Conservation (phyloP, 176 grass and related monocot genomes). For the Rhipidocladum racemiflorum region DNA sequence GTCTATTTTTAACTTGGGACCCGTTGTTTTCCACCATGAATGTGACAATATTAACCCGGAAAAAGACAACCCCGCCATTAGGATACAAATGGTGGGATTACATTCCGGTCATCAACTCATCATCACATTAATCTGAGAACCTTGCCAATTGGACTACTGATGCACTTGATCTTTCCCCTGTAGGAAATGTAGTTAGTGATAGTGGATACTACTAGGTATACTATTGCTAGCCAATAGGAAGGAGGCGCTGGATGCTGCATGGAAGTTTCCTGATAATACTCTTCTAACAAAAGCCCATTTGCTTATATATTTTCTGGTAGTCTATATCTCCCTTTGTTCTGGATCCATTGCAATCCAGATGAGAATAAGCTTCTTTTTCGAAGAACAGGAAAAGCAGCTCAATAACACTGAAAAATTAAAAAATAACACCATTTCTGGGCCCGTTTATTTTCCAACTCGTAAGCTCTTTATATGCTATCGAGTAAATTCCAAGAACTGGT, state of each 20-base stretch:
- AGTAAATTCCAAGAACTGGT: neutral
- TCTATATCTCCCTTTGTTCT: neutral
- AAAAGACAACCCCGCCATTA: neutral
- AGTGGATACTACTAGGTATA: neutral
- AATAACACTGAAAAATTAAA: neutral
- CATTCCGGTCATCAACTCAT: neutral
- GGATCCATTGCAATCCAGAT: neutral
- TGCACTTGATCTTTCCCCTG: no score
- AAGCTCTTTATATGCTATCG: neutral
- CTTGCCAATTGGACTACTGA: neutral
- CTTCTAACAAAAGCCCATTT: neutral
- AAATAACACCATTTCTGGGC: neutral
- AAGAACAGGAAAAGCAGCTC: neutral
- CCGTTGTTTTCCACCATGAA: neutral
- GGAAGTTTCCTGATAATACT: slow-evolving; percentile 20
- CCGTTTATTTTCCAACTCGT: neutral
- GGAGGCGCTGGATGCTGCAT: neutral
- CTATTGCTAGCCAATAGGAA: neutral
- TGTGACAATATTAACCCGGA: neutral
- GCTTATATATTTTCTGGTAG: neutral
- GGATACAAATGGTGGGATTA: neutral
- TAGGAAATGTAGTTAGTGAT: neutral
- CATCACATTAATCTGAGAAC: neutral
- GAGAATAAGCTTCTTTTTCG: neutral
- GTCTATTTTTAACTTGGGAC: neutral